Base-by-base conservation (phyloP, 768 basidiomycete species). In the Tephrocybe sp. region DNA sequence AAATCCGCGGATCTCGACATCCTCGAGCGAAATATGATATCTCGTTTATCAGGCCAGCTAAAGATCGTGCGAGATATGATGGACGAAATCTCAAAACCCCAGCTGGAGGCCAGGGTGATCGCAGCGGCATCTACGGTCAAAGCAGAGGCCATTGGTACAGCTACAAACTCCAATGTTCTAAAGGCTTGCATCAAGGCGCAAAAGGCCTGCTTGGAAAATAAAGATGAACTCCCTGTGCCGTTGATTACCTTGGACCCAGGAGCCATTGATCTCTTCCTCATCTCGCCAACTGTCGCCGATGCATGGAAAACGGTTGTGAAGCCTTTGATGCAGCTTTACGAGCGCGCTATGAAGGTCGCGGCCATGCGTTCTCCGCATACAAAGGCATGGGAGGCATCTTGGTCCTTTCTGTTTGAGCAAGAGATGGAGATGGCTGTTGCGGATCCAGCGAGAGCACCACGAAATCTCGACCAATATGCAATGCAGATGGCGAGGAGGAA, bases 1-100 rank as follows among this genome's bases (percentile, higher is more conserved):
- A 89, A 88, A 61, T 75, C 80, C 7, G 83, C 85, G 0, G 73
- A 78, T 40, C 66, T 90, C 40, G 85, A 86, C 54, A 79, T 88
- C 6, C 58, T 86, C 48, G 87, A 88, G 60, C 73, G 74, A 50
- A 86, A 87, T 51, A 73, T 86, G 18, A 78, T 79, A 0, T 71
- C 70, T 30, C 68, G 68, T 17, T 80, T 84, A 78, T 76, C 78
- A 0, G 62, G 62, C 17, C 67, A 70, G 9, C 73, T 85, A n/a
- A 56, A 55, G 30, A 53, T 49, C 2, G 59, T 73, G 9, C 64
- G 66, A 7, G 48, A 45, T 1, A 52, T 59, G 4, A 62, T 78
- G 47, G 60, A 63, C 23, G 42, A 54, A 2, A 48, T 79, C 17
- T 50, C 66, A 14, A 53, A 66, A 48, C 39, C 41, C 2, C 50